Evolutionary conservation across 108 stramenopile species (phyloP), one percentile per base, ranked within the genome.

Genomic region (Epithemia pelagica): DNA sequence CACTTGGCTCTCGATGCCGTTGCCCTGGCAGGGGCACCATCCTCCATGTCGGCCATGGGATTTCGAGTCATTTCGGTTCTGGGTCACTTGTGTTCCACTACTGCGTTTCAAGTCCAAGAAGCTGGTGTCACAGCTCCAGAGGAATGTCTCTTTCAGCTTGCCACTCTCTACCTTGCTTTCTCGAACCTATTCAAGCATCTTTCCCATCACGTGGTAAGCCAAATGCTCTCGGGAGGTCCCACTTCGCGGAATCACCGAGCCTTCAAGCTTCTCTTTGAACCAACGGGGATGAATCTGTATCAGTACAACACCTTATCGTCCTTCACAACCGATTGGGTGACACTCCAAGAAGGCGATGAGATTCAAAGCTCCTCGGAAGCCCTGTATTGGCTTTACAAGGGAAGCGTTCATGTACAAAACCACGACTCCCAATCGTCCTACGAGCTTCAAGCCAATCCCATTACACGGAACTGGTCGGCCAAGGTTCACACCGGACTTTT

Each of bases 1-100:
- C 78, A 80, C 63, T 37, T 75, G 23, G 61, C 71, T 25, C 54
- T 80, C 59, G 78, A 80, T 46, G 37, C 37, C 15, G 37, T 46
- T 46, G 37, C 37, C 10, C 37, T 46, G 5, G 37, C 15, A 10
- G 37, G 37, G 5, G 5, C 37, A 10, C 37, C 37, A 46, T 5
- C 37, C 5, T 46, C 37, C 37, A 46, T 46, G 37, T 46, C 37
- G 5, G 37, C 37, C 37, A 10, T 15, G 15, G 37, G 10, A 46
- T 46, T 46, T 46, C 37, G 37, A 46, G 15, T 15, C 10, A 15
- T 46, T 10, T 46, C 37, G 5, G 37, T 46, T 46, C 37, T 46
- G 5, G 37, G 37, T 10, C 37, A 46, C 37, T 46, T 46, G 37
- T 46, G 37, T 15, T 46, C 37, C 37, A 46, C 37, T 5, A 46